Percentiles rank a stretch among this genome's conserved stretches.
These are phyloP conservation scores for Plasmodium fragile DNA, from an alignment of 169 alveolate genomes.

Conservation along the genomic window DNA sequence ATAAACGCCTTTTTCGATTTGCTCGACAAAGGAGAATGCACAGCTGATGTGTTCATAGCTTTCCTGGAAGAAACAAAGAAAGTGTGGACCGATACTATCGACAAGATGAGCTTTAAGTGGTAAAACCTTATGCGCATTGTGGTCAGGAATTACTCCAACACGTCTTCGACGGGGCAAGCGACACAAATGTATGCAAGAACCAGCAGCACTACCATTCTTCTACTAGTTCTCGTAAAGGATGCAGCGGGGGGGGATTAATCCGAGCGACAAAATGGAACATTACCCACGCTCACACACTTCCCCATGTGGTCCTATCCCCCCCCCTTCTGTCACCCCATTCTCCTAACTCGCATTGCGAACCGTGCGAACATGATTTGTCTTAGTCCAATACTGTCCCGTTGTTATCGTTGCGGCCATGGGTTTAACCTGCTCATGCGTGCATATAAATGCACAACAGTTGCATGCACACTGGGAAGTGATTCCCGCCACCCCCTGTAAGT, in stretches of 20 bases:
- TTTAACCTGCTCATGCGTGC: neutral
- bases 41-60: constrained; percentile 6
- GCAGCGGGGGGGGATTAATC: neutral
- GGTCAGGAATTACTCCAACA: neutral
- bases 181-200: neutral
- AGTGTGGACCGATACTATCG: neutral
- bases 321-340: neutral
- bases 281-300: neutral
- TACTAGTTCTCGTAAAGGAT: neutral
- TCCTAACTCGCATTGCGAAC: neutral
- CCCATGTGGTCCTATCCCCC: neutral
- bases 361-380: neutral
- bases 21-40: constrained; percentile 19
- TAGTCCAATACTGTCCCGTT: neutral
- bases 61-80: constrained; percentile 1
- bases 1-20: constrained; percentile 3
- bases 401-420: neutral
- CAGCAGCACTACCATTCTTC: neutral
- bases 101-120: constrained; percentile 11
- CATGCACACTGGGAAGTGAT: neutral
- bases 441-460: neutral
- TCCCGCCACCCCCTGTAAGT: neutral
- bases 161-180: neutral
- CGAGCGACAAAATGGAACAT: neutral
- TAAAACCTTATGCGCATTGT: neutral